Base-by-base conservation (phyloP, 371 early-diverging fungal species). In the Haplosporangium sp. region DNA sequence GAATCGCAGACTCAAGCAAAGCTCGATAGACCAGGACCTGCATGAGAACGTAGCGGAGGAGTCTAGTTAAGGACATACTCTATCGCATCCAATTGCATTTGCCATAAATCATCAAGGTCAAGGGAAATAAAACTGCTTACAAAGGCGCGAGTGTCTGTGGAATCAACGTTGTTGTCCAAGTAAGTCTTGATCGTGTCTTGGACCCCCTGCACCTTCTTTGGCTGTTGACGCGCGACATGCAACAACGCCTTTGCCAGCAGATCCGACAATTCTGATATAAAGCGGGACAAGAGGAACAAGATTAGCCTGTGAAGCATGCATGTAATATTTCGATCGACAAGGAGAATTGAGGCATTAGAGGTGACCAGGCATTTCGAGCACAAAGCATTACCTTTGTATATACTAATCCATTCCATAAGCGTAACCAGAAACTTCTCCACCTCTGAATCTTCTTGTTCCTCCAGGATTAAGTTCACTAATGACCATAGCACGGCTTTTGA, bases 231-330 rank as follows among this genome's bases (percentile, higher is more conserved):
- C 6, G 67, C 67, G 45, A 76, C 46, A 16, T 64, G 66, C 20
- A 76, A 46, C 2, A 76, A 46, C 2, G 77, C 77, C 29, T 71
- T 76, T 14, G 71, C 62, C 11, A 70, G 46, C 4, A 68, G 43
- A 20, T 41, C 51, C 43, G 73, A 62, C 6, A 47, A 37, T 23
- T 67, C 74, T 81, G 59, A 53, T 13, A 23, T n/a, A n/a, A n/a
- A n/a, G n/a, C n/a, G n/a, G n/a, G n/a, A n/a, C n/a, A n/a, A n/a
- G n/a, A n/a, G n/a, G n/a, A n/a, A n/a, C n/a, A n/a, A n/a, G n/a
- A n/a, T n/a, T n/a, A n/a, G n/a, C n/a, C n/a, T n/a, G n/a, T n/a
- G n/a, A n/a, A n/a, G n/a, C n/a, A n/a, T n/a, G n/a, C n/a, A n/a
- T n/a, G n/a, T n/a, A n/a, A n/a, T n/a, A n/a, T n/a, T n/a, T n/a